These are phyloP conservation scores for Blastobotrys aristatus DNA, from an alignment of 1,139 yeast species.

Conservation along the genomic window DNA sequence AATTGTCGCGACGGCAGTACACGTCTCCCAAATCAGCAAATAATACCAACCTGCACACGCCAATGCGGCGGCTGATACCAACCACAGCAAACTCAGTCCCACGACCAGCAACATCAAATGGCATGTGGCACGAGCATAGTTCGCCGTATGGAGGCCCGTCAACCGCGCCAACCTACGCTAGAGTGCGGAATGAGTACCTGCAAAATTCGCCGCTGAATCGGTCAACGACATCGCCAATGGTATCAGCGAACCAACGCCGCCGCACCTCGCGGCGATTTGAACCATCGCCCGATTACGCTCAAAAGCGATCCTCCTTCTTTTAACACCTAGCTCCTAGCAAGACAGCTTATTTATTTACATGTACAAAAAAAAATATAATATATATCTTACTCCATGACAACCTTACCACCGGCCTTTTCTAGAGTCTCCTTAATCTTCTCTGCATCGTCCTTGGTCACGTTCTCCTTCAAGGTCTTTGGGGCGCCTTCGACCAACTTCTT, in stretches of 20 bases:
- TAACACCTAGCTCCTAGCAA: background rate
- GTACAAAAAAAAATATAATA: background rate
- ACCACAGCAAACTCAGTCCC: no score
- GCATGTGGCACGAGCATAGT: background rate
- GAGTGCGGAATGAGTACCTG: background rate
- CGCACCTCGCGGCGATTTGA: constrained; percentile 3
- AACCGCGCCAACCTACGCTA: no score
- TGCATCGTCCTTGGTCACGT: constrained; percentile 83
- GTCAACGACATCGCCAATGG: constrained; percentile 9
- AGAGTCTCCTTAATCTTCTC: constrained; percentile 88
- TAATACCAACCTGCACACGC: background rate
- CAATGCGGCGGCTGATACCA: background rate
- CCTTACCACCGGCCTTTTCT: constrained; percentile 94
- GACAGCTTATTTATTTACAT: background rate
- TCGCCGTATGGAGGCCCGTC: no score
- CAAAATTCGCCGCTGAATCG: constrained; percentile 4
- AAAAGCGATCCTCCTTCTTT: constrained; percentile 1
- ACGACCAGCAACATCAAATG: background rate
- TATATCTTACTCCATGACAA: constrained; percentile 61
- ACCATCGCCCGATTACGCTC: background rate
- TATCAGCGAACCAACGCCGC: constrained; percentile 8
- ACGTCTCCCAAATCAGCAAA: background rate
- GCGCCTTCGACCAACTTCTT: constrained; percentile 98
- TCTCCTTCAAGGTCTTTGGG: constrained; percentile 86
- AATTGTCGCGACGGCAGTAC: background rate